A percentile compares a stretch with the other conserved stretches of the same genome.
Evolutionary conservation across 768 basidiomycete species (phyloP).

Genomic region (Mycena capillaripes): DNA sequence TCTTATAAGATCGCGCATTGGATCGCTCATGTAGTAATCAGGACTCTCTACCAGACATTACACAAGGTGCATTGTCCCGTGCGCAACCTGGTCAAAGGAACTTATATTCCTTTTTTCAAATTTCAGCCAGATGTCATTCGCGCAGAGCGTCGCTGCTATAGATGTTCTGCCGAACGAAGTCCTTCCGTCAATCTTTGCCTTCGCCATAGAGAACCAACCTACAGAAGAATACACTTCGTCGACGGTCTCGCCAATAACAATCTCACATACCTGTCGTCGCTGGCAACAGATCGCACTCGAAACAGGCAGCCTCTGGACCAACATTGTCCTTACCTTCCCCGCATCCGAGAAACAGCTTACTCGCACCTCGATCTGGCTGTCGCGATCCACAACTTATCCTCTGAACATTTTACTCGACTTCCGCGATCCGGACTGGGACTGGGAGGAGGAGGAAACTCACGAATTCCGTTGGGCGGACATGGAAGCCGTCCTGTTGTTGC

Average conservation of each 20-base stretch:
- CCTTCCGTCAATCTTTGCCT: conserved; percentile 51
- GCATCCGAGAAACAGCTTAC: conserved; percentile 52
- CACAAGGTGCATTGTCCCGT: no score
- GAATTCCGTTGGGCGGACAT: conserved; percentile 58
- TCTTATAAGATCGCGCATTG: no score
- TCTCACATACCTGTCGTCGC: conserved; percentile 64
- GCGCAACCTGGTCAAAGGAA: no score
- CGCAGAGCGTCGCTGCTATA: conserved; percentile 33
- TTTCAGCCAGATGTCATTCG: conserved; percentile 29
- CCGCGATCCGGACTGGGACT: conserved; percentile 71
- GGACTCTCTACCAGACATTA: no score
- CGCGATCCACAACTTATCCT: conserved; percentile 60
- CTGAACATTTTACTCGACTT: conserved; percentile 70
- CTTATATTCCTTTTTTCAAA: no score
- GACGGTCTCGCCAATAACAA: conserved; percentile 42
- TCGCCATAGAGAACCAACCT: conserved; percentile 21
- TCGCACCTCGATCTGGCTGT: conserved; percentile 54
- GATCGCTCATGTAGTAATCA: no score
- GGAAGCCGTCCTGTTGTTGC: conserved; percentile 58
- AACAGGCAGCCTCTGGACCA: conserved; percentile 63
- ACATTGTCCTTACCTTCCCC: conserved; percentile 62
- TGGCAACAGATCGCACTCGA: conserved; percentile 66
- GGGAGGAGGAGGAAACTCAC: conserved; percentile 57
- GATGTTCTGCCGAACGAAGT: conserved; percentile 51
- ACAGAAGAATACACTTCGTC: conserved; percentile 36